Conservation (phyloP, 176 grass and related monocot genomes). For the Rhynchospora pubera region DNA sequence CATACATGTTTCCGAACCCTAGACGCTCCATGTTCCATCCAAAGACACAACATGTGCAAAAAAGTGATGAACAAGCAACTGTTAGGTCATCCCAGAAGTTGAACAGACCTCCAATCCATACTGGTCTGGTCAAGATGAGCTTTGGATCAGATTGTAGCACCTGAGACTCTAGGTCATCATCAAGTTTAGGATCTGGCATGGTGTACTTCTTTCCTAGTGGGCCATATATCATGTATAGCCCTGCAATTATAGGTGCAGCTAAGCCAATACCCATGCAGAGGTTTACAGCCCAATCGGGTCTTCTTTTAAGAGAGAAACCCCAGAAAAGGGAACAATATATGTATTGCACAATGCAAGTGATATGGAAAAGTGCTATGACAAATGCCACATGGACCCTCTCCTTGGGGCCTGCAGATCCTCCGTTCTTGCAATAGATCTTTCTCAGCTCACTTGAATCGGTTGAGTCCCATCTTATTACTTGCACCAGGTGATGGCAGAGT, state of each 20-base stretch:
- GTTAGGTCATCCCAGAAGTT: slow-evolving; percentile 47
- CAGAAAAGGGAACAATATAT: slow-evolving; percentile 56
- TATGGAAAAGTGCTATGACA: slow-evolving; percentile 42
- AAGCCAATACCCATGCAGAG: slow-evolving; percentile 44
- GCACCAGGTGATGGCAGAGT: slow-evolving; percentile 50
- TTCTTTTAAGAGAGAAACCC: slow-evolving; percentile 26
- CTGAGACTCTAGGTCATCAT: not conserved
- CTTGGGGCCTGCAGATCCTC: not conserved
- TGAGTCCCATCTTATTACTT: slow-evolving; percentile 38
- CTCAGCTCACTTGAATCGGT: slow-evolving; percentile 30
- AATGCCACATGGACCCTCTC: slow-evolving; percentile 43
- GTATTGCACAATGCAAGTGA: slow-evolving; percentile 60
- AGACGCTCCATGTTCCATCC: slow-evolving; percentile 89
- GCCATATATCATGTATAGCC: slow-evolving; percentile 45
- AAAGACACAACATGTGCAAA: slow-evolving; percentile 66
- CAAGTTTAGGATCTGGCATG: not conserved
- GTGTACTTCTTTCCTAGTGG: slow-evolving; percentile 39
- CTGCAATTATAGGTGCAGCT: slow-evolving; percentile 26
- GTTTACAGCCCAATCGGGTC: slow-evolving; percentile 51
- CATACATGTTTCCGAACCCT: slow-evolving; percentile 71
- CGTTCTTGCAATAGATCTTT: slow-evolving; percentile 49
- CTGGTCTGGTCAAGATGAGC: slow-evolving; percentile 12
- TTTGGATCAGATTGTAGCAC: not conserved
- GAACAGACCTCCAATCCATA: slow-evolving; percentile 60
- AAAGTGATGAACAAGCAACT: slow-evolving; percentile 33